Percentiles rank a stretch among this genome's conserved stretches.
Conservation (phyloP, 768 basidiomycete genomes). For the Austroboletus eburneus region DNA sequence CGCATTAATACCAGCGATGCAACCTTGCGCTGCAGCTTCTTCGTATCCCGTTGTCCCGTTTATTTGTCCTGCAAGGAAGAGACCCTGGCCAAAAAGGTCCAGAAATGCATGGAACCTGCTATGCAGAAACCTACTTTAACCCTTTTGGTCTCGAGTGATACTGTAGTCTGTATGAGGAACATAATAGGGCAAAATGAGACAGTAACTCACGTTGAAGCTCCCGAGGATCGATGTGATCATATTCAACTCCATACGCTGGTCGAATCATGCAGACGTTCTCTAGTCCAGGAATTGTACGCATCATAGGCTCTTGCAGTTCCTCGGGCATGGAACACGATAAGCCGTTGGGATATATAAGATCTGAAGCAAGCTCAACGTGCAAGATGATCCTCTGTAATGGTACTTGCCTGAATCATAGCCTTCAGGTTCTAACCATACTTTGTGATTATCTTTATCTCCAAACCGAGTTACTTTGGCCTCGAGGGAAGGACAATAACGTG, state of each 20-base stretch:
- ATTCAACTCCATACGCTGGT: conserved; percentile 92
- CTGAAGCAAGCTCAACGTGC: conserved; percentile 33
- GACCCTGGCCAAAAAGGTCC: conserved; percentile 44
- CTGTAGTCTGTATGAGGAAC: conserved; percentile 32
- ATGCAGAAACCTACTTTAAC: conserved; percentile 48
- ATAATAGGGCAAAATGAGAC: neutral
- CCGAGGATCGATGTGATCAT: conserved; percentile 84
- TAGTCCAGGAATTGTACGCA: conserved; percentile 80
- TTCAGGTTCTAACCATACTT: conserved; percentile 88
- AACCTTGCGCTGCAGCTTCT: conserved; percentile 88
- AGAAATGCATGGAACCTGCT: neutral
- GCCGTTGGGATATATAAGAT: conserved; percentile 87
- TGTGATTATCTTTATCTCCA: conserved; percentile 63
- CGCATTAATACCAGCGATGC: conserved; percentile 86
- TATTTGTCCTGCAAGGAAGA: conserved; percentile 89
- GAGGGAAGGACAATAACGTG: conserved; percentile 87
- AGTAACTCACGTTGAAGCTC: conserved; percentile 62
- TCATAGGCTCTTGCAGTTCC: conserved; percentile 78
- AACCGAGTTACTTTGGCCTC: conserved; percentile 86
- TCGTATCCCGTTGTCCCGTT: conserved; percentile 95
- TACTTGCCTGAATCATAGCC: conserved; percentile 82
- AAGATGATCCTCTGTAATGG: neutral
- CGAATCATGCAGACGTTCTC: conserved; percentile 79
- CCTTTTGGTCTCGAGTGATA: conserved; percentile 81
- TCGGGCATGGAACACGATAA: conserved; percentile 85